Evolutionary conservation across 2,329 filamentous ascomycete genomes (phyloP).

Genomic region (Nemania sp.): DNA sequence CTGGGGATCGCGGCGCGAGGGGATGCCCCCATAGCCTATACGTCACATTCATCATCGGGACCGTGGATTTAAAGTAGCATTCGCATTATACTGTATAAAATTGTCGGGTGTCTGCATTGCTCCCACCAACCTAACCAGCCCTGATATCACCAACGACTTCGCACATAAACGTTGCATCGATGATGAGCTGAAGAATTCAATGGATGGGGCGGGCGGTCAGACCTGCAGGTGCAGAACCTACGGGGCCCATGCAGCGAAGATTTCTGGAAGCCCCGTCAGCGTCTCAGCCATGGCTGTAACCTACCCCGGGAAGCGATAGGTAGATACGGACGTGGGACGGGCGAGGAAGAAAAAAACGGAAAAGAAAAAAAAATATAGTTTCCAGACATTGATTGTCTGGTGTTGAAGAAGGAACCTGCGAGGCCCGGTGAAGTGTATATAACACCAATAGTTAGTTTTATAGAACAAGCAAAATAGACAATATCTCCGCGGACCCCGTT

Average conservation of each 20-base stretch:
- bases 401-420: no score
- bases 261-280: slow-evolving; percentile 36
- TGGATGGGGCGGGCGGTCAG: slow-evolving; percentile 29
- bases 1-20: neutral
- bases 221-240: slow-evolving; percentile 35
- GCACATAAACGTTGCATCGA: slow-evolving; percentile 22
- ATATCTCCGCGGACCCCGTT: no score
- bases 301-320: slow-evolving; percentile 26
- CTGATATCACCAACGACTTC: neutral
- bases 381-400: neutral
- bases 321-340: neutral
- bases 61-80: neutral
- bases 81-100: neutral
- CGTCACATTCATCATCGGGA: neutral
- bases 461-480: no score
- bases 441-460: no score
- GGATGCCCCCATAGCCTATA: neutral
- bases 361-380: neutral
- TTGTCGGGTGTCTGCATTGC: slow-evolving; percentile 21
- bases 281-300: slow-evolving; percentile 29
- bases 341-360: neutral
- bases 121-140: slow-evolving; percentile 15
- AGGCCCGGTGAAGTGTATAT: no score
- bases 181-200: slow-evolving; percentile 32
- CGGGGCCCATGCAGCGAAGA: slow-evolving; percentile 34